Base-by-base conservation (phyloP, 805 yeast species). In the Maudiozyma bulderi region DNA sequence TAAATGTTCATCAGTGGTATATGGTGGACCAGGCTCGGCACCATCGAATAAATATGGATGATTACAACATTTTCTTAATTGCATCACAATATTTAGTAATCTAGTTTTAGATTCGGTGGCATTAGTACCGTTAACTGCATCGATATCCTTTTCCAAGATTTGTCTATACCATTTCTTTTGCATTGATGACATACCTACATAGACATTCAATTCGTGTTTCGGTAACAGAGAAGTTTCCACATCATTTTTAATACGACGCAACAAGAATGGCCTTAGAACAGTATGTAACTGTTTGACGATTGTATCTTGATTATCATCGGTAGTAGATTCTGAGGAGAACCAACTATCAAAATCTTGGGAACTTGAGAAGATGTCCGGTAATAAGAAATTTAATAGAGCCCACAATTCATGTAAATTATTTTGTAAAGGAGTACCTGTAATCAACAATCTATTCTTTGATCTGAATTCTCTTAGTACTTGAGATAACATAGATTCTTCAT, bases 21-120 rank as follows among this genome's bases (percentile, higher is more conserved):
- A 85, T 30, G 95, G 95, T 26, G 95, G 95, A 8, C 95, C 95
- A 1, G 93, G 93, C 60, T 85, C 95, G 1, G 91, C 93, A 41
- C 95, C 95, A 62, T 85, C 95, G 59, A 85, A 85, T 40, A 85
- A 67, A 60, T 85, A 85, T 10, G 95, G 95, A 68, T 85, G 95
- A 57, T 85, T 85, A 69, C 91, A 85, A 63, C 93, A 85, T 63
- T 85, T 85, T 61, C 93, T 75, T 58, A 85, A 71, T 63, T 85
- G 95, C 95, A 85, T 85, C 45, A 84, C 91, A 56, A 85, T 85
- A 61, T 85, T 85, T 44, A 85, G 68, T 51, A 85, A 71, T 58
- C 93, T 71, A 2, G 95, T 84, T 61, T 85, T 85, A 9, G 84
- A 76, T 62, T 85, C 95, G 49, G 78, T 75, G 33, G 88, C 87